Evolutionary conservation across 2,329 filamentous ascomycete species (phyloP).

Genomic region (Penicillium frequentans): DNA sequence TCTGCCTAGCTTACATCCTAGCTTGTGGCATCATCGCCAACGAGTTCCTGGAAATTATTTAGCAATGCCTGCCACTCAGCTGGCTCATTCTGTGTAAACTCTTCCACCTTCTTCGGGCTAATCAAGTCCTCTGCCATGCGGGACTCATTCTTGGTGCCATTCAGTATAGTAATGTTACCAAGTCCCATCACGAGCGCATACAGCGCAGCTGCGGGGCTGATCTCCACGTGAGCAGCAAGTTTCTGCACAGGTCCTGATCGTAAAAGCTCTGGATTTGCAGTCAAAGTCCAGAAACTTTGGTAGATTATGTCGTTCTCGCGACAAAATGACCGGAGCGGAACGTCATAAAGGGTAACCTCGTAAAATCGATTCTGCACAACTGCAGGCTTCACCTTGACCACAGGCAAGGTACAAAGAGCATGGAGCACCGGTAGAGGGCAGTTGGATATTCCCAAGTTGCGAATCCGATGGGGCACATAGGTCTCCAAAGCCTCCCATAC

Average conservation of each 20-base stretch:
- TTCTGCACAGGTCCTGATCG: conserved; percentile 48
- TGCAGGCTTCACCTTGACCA: conserved; percentile 53
- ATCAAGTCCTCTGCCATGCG: conserved; percentile 56
- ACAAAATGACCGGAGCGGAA: conserved; percentile 59
- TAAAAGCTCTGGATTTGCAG: conserved; percentile 56
- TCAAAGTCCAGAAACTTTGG: conserved; percentile 63
- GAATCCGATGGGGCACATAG: conserved; percentile 65
- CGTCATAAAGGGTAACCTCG: conserved; percentile 59
- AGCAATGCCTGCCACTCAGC: conserved; percentile 53
- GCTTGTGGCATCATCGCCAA: conserved; percentile 27
- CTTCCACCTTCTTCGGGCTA: conserved; percentile 42
- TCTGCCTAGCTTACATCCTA: background rate
- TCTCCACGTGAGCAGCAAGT: conserved; percentile 48
- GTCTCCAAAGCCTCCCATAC: conserved; percentile 67
- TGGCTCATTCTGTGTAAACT: conserved; percentile 48
- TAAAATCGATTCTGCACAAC: conserved; percentile 79
- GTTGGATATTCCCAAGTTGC: conserved; percentile 74
- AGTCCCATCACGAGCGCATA: conserved; percentile 59
- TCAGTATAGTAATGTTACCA: conserved; percentile 51
- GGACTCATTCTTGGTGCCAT: conserved; percentile 55
- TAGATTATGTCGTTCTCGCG: conserved; percentile 54
- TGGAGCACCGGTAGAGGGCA: conserved; percentile 59
- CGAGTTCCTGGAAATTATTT: conserved; percentile 47
- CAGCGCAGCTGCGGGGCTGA: conserved; percentile 51
- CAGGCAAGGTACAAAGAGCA: conserved; percentile 46